These are phyloP conservation scores for Aspergillus floridensis DNA, from an alignment of 2,329 filamentous ascomycete species.

Conservation along the genomic window DNA sequence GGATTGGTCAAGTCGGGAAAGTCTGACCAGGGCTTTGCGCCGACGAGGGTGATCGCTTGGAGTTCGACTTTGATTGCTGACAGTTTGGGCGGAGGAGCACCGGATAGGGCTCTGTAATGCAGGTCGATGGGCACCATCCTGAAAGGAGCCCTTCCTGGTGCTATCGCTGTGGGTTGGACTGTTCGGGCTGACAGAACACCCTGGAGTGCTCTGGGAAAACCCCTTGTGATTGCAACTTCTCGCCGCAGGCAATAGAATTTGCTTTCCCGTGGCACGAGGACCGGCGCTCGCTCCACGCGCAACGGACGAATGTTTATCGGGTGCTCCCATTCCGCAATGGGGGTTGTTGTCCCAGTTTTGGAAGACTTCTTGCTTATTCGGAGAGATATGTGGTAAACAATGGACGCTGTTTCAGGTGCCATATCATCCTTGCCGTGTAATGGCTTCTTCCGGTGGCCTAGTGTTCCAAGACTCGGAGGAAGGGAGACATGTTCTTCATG, in stretches of 20 bases:
- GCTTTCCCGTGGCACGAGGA: constrained; percentile 6
- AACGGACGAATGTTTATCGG: constrained; percentile 13
- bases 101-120: constrained; percentile 7
- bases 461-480: constrained; percentile 13
- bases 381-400: constrained; percentile 12
- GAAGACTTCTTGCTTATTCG: background rate
- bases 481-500: constrained; percentile 17
- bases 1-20: constrained; percentile 12
- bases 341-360: background rate
- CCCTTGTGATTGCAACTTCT: constrained; percentile 7
- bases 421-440: constrained; percentile 4
- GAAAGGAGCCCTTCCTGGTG: background rate
- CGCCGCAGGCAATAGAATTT: constrained; percentile 7
- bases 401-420: constrained; percentile 4
- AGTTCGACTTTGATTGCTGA: constrained; percentile 10
- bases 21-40: constrained; percentile 12
- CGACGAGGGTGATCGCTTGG: constrained; percentile 16
- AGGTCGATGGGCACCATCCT: constrained; percentile 7
- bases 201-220: background rate
- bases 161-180: background rate
- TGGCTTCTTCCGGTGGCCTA: background rate
- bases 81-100: constrained; percentile 3
- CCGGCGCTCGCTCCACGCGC: constrained; percentile 10
- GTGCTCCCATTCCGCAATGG: constrained; percentile 4
- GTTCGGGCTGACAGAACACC: constrained; percentile 7